Evolutionary conservation across 2,329 filamentous ascomycete species (phyloP), one percentile per base, ranked within the genome.

Genomic region (Aureobasidium sp.): DNA sequence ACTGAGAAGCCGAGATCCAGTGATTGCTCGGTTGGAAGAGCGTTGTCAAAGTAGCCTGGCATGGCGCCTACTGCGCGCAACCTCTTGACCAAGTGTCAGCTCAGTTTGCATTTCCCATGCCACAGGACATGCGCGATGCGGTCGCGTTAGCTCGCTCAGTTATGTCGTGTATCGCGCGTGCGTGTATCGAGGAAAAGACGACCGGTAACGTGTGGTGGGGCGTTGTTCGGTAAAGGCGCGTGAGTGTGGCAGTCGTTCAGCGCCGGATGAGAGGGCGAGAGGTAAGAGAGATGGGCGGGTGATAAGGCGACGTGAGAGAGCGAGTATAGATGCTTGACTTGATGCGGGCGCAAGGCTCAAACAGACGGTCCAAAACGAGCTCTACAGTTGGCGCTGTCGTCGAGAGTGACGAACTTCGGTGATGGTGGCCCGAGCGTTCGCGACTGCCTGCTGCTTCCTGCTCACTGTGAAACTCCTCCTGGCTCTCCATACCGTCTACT

Each of bases 1-100:
- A 97, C 79, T 52, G 79, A 79, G 70, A 82, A 86, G 41, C 77
- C 77, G 56, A 74, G 71, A 63, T 68, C 69, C 57, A 75, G 71
- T 43, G 68, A 50, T 29, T 39, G 52, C 60, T 59, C 51, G 34
- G 65, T 65, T 26, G 62, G 57, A 24, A 51, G 47, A 32, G 61
- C 65, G 47, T 65, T 65, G 61, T 70, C 68, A 63, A 63, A 65
- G 47, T 67, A 64, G 41, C 63, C 65, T 20, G 68, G 68, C 68
- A 70, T 70, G 59, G 60, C 67, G 68, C 66, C 65, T 50, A 47
- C 63, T 62, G 64, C 64, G 63, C 64, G 50, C 62, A 50, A 59
- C 51, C 56, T 59, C 55, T 63, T 36, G 56, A 36, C 62, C 20
- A 27, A 37, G 32, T 48, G 43, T 51, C 53, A 26, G 53, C 27